Evolutionary conservation across 73 alveolate genomes (phyloP), one percentile per base, ranked within the genome.

Genomic region (Blepharisma stoltei): DNA sequence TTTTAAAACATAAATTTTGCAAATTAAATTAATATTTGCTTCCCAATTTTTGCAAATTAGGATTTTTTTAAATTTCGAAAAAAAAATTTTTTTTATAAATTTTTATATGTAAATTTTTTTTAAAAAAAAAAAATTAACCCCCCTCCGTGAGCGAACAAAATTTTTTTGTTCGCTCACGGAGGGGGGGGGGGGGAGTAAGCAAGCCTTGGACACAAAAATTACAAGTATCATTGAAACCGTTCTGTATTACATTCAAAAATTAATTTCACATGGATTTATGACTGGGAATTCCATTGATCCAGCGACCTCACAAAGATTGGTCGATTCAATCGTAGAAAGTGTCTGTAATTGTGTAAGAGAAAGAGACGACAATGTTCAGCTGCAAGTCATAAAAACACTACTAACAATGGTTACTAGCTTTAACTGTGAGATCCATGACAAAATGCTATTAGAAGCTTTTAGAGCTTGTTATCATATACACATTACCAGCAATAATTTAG

Each of bases 281-380:
- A 94, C 88, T 67, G 97, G 97, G 38, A 86, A 91, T 54, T 88
- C 88, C 60, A 73, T 80, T 43, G 83, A 71, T 8, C 88, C 88
- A 38, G 37, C 73, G 23, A 8, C 73, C 73, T 9, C 73, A 9
- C 47, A 92, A 54, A 82, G 60, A 81, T 70, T 89, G 80, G 86
- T 91, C 9, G 97, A 91, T 69, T 89, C 94, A 6, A 89, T 91
- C 6, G 89, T 89, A 9, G 95, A 89, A 45, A 67, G 89, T n/a
- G 85, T 91, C 14, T 84, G 95, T 68, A 20, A 65, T 27, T 89
- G 95, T 47, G 92, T 84, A 0, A 65, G 81, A 41, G 91, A 89
- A 65, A 68, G 90, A 43, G 97, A 91, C 55, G 88, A 88, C 44
- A 54, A 76, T 21, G 93, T 91, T 45, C 85, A 91, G 67, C 91